A percentile compares a stretch with the other conserved stretches of the same genome.
Evolutionary conservation across 2,329 filamentous ascomycete genomes (phyloP).

Genomic region (Dryadomyces quercivorus): DNA sequence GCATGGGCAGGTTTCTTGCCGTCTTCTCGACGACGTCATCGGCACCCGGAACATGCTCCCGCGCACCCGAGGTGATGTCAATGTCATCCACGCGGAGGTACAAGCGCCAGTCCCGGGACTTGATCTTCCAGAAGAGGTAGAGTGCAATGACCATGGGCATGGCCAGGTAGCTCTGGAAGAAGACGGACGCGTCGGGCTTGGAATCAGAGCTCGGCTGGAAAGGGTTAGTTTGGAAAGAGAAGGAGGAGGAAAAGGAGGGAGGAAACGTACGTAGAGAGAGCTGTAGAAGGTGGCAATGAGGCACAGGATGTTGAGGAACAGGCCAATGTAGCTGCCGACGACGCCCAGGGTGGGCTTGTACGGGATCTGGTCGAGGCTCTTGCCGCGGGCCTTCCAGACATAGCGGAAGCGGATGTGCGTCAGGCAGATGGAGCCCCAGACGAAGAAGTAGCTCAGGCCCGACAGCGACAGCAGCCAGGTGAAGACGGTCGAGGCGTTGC

Average conservation of each 20-base stretch:
- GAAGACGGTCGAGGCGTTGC: slow-evolving; percentile 35
- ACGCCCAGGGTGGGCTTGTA: slow-evolving; percentile 41
- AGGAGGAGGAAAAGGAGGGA: neutral
- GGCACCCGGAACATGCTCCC: slow-evolving; percentile 39
- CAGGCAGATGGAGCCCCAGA: slow-evolving; percentile 58
- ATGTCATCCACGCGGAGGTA: slow-evolving; percentile 46
- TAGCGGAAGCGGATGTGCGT: slow-evolving; percentile 54
- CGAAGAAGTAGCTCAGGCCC: slow-evolving; percentile 61
- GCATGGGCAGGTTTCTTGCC: slow-evolving; percentile 20
- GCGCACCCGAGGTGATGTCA: slow-evolving; percentile 47
- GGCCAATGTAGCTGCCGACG: slow-evolving; percentile 56
- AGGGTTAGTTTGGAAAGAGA: neutral
- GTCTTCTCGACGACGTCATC: slow-evolving; percentile 20
- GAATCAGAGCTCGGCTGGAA: slow-evolving; percentile 21
- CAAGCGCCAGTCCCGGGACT: slow-evolving; percentile 36
- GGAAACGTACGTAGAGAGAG: slow-evolving; percentile 37
- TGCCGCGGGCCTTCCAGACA: slow-evolving; percentile 48
- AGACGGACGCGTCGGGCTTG: slow-evolving; percentile 29
- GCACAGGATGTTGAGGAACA: slow-evolving; percentile 53
- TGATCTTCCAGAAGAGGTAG: slow-evolving; percentile 57
- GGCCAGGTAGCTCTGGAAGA: slow-evolving; percentile 49
- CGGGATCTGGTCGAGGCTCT: slow-evolving; percentile 33
- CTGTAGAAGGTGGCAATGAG: slow-evolving; percentile 63
- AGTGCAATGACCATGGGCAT: slow-evolving; percentile 41
- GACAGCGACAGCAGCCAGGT: slow-evolving; percentile 59